Conservation (phyloP, 345 rosid genomes). For the Gossypium ekmanianum region DNA sequence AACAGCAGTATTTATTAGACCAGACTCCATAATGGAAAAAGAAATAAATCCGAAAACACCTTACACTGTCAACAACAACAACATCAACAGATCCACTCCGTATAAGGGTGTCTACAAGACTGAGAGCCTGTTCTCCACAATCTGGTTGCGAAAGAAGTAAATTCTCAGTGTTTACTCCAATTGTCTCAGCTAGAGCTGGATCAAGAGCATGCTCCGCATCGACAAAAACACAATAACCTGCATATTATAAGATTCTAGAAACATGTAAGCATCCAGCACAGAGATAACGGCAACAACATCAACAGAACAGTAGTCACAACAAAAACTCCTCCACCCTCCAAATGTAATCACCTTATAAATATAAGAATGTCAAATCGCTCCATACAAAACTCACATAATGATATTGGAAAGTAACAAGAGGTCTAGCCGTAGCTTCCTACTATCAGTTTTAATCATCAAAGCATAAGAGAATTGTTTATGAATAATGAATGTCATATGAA, state of each 20-base stretch:
- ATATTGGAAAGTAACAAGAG: background rate
- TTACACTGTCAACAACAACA: conserved; percentile 95
- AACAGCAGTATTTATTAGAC: background rate
- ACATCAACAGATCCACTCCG: conserved; percentile 96
- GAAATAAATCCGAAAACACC: conserved; percentile 29
- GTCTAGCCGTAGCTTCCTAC: background rate
- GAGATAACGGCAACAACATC: background rate
- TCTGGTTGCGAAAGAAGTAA: conserved; percentile 97
- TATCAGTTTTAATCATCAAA: background rate
- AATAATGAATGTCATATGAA: background rate
- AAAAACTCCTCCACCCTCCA: background rate
- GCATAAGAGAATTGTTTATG: background rate
- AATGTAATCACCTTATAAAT: background rate
- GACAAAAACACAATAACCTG: conserved; percentile 87
- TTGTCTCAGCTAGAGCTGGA: conserved; percentile 69
- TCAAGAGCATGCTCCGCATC: conserved; percentile 99
- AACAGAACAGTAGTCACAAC: background rate
- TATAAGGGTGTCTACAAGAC: conserved; percentile 89
- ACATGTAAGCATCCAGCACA: conserved; percentile 12
- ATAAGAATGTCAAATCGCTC: background rate
- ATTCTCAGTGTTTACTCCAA: conserved; percentile 88
- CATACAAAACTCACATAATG: background rate
- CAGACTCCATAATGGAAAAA: background rate
- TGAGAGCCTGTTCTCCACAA: conserved; percentile 96
- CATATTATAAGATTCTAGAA: conserved; percentile 14